Percentiles rank a stretch among this genome's conserved stretches.
phyloP scores from a whole-genome alignment of 2,329 filamentous ascomycete genomes.

The Pseudogymnoascus sp. region DNA sequence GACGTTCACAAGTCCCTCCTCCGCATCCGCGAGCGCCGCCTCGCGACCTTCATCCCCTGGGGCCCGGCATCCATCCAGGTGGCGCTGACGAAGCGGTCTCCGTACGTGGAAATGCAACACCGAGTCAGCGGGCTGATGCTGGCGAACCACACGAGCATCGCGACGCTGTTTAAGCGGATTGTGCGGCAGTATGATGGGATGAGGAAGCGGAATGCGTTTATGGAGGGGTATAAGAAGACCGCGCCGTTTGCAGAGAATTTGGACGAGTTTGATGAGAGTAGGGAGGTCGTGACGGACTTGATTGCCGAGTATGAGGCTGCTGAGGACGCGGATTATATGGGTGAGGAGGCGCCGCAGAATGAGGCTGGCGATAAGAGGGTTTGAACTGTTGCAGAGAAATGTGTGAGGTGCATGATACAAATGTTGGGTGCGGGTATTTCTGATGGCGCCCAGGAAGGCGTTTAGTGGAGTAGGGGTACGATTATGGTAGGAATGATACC shows the following conservation, averaged over 20 bases:
- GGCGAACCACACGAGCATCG: constrained; percentile 95
- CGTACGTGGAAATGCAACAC: constrained; percentile 89
- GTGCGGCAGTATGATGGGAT: constrained; percentile 87
- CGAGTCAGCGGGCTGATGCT: constrained; percentile 95
- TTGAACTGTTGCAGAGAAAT: not conserved
- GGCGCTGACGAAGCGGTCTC: constrained; percentile 89
- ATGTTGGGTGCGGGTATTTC: constrained; percentile 5
- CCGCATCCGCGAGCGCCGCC: constrained; percentile 83
- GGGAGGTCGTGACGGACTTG: constrained; percentile 82
- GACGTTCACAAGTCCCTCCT: constrained; percentile 98
- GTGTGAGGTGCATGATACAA: constrained; percentile 5
- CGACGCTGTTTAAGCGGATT: constrained; percentile 92
- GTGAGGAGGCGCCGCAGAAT: constrained; percentile 15
- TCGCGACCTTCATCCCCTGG: constrained; percentile 98
- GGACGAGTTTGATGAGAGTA: constrained; percentile 89
- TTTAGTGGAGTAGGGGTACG: not conserved
- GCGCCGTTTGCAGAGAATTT: constrained; percentile 86
- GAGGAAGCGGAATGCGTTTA: constrained; percentile 91
- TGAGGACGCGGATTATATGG: constrained; percentile 82
- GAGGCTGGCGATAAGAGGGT: constrained; percentile 3
- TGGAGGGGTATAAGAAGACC: constrained; percentile 94
- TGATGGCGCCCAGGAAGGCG: constrained; percentile 1
- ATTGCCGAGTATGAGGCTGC: constrained; percentile 95
- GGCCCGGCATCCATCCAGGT: constrained; percentile 97
- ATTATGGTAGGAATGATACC: constrained; percentile 7